A percentile compares a stretch with the other conserved stretches of the same genome.
Conservation (phyloP, 306 rosid species). For the Prunus campanulata region DNA sequence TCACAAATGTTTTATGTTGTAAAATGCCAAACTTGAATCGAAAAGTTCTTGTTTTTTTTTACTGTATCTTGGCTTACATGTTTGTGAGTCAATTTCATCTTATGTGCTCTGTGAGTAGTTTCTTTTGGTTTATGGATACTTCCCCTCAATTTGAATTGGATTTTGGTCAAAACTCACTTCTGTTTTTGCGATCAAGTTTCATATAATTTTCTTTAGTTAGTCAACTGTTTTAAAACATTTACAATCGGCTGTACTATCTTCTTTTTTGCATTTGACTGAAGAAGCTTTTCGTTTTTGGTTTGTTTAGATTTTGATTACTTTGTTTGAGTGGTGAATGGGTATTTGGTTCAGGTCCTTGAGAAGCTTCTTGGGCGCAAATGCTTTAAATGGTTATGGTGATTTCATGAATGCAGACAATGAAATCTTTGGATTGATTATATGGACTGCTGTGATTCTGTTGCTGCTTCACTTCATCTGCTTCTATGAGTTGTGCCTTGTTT, state of each 20-base stretch:
- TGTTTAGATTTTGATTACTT: constrained; percentile 33
- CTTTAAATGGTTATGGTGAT: constrained; percentile 83
- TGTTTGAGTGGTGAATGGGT: constrained; percentile 58
- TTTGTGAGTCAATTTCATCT: not conserved
- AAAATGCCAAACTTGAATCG: not conserved
- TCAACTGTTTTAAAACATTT: not conserved
- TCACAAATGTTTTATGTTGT: not conserved
- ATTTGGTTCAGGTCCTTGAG: constrained; percentile 74
- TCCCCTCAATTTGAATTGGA: not conserved
- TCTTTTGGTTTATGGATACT: not conserved
- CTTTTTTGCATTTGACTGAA: not conserved
- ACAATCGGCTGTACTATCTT: too few species aligned
- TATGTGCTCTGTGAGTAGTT: not conserved
- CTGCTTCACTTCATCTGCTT: constrained; percentile 72
- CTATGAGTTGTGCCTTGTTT: constrained; percentile 47
- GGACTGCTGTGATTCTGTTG: constrained; percentile 77
- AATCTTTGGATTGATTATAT: constrained; percentile 71
- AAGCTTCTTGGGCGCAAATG: constrained; percentile 83
- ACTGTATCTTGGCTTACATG: not conserved
- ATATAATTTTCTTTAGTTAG: not conserved
- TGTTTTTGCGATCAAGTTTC: too few species aligned
- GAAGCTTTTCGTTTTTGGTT: constrained; percentile 11
- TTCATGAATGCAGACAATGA: constrained; percentile 80
- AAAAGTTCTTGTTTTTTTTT: not conserved
- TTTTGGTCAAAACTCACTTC: too few species aligned